phyloP scores from a whole-genome alignment of 2,329 filamentous ascomycete species.

The Aspergillus fumigatus region DNA sequence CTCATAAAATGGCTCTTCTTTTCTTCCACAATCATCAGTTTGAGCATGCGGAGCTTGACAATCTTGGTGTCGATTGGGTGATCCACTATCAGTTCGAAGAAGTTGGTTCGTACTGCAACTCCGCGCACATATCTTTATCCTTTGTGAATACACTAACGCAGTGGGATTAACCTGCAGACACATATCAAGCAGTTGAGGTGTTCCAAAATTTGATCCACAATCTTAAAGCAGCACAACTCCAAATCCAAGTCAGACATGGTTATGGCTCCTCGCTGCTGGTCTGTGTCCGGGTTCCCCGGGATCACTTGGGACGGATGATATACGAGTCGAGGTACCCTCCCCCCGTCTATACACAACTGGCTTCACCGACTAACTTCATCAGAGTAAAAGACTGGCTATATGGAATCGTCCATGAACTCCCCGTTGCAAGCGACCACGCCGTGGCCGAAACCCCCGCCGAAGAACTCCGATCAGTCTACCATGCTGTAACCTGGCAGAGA shows the following conservation, averaged over 20 bases:
- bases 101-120: conserved; percentile 49
- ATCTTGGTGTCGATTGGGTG: conserved; percentile 81
- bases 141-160: background rate
- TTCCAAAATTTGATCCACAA: conserved; percentile 75
- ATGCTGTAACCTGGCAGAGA: conserved; percentile 70
- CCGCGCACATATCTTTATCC: background rate
- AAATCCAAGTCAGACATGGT: conserved; percentile 80
- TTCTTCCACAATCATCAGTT: conserved; percentile 13
- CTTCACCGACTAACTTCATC: background rate
- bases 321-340: conserved; percentile 68
- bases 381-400: conserved; percentile 93
- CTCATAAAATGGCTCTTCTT: conserved; percentile 23
- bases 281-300: conserved; percentile 75
- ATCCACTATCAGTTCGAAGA: conserved; percentile 70
- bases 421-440: conserved; percentile 65
- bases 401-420: conserved; percentile 73
- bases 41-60: conserved; percentile 39
- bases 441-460: conserved; percentile 86
- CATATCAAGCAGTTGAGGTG: conserved; percentile 63
- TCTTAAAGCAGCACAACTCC: conserved; percentile 73
- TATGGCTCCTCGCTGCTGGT: conserved; percentile 71
- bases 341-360: background rate
- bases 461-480: conserved; percentile 78
- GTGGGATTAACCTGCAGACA: conserved; percentile 48
- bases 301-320: conserved; percentile 72